These are phyloP conservation scores for Candida adriatica DNA, from an alignment of 805 yeast species.

Conservation along the genomic window DNA sequence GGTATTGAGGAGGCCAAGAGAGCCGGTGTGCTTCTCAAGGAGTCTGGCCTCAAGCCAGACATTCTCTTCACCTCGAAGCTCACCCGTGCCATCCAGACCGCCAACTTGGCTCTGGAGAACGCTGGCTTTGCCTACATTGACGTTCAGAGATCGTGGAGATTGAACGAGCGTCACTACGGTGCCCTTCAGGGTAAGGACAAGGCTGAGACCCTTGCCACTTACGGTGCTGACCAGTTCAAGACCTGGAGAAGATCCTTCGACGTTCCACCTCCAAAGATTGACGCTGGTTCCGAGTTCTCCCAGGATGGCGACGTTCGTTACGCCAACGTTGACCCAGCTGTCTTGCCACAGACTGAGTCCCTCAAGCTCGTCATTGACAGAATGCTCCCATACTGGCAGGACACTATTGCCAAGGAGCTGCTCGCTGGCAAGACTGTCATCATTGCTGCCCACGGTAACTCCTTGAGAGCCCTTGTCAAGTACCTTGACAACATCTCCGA, in stretches of 20 bases:
- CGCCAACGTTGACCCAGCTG: conserved; percentile 74
- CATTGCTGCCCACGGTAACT: conserved; percentile 97
- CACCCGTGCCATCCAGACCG: conserved; percentile 95
- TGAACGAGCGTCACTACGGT: conserved; percentile 99
- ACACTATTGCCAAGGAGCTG: conserved; percentile 78
- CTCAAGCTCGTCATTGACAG: conserved; percentile 93
- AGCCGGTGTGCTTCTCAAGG: conserved; percentile 90
- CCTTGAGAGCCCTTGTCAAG: conserved; percentile 93
- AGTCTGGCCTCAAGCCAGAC: conserved; percentile 80
- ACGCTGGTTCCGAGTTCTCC: conserved; percentile 69
- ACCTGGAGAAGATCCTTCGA: conserved; percentile 97
- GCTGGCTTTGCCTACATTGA: conserved; percentile 91
- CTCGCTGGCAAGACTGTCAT: conserved; percentile 84
- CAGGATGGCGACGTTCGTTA: conserved; percentile 85
- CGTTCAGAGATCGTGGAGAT: conserved; percentile 93
- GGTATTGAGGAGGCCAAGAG: conserved; percentile 89
- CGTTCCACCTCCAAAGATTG: conserved; percentile 91
- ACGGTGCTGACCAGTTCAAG: conserved; percentile 90
- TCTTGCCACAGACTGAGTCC: conserved; percentile 91
- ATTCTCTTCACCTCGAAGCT: conserved; percentile 85
- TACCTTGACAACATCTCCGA: conserved; percentile 92
- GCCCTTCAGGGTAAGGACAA: conserved; percentile 98
- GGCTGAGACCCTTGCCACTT: conserved; percentile 82
- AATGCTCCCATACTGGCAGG: conserved; percentile 95
- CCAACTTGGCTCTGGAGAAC: conserved; percentile 82